phyloP scores from a whole-genome alignment of 345 rosid genomes.

The Eucalyptus sp. region DNA sequence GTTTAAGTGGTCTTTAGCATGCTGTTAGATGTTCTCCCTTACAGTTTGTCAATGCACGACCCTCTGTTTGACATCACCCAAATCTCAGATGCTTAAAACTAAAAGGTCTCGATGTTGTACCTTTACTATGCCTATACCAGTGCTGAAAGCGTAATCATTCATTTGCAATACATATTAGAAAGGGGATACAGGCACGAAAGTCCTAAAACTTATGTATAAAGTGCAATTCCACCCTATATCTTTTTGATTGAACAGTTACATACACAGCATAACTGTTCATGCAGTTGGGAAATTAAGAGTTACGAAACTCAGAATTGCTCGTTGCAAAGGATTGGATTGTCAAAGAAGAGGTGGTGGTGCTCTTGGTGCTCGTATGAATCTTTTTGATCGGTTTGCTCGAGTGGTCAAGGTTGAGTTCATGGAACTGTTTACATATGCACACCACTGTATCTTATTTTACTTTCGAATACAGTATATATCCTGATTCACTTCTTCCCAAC shows the following conservation, averaged over 20 bases:
- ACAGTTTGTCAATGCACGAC: neutral
- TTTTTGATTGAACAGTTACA: neutral
- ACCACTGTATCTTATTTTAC: neutral
- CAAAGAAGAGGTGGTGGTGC: constrained; percentile 39
- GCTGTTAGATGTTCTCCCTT: neutral
- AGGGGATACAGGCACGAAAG: neutral
- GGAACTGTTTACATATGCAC: neutral
- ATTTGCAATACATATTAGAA: neutral
- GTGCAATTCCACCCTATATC: neutral
- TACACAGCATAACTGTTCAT: neutral
- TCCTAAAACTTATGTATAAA: neutral
- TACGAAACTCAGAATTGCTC: constrained; percentile 3
- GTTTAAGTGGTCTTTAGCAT: neutral
- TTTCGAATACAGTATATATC: neutral
- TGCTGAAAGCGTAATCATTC: neutral
- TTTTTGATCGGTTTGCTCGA: constrained; percentile 63
- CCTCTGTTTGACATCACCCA: neutral
- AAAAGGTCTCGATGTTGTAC: neutral
- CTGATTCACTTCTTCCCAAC: neutral
- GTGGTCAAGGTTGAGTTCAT: constrained; percentile 47
- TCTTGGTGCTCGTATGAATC: constrained; percentile 46
- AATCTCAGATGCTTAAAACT: neutral
- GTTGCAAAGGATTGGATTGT: constrained; percentile 7
- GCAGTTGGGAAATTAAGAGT: constrained; percentile 10
- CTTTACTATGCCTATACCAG: neutral